These are phyloP conservation scores for Leccinum subtestaceum DNA, from an alignment of 768 basidiomycete genomes.

Conservation along the genomic window DNA sequence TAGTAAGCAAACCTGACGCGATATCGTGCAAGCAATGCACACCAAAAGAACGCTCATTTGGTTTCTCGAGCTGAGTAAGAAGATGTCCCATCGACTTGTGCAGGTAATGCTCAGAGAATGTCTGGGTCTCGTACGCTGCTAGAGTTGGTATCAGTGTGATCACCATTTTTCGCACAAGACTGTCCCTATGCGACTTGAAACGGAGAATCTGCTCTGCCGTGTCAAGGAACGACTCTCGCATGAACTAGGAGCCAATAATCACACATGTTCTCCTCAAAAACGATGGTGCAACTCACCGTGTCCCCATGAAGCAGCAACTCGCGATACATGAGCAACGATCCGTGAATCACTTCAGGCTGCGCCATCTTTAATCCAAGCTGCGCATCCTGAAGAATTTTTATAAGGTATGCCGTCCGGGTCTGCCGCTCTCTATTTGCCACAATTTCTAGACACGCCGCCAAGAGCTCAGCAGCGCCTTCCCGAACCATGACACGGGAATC, in stretches of 20 bases:
- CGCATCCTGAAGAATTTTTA: slow-evolving; percentile 86
- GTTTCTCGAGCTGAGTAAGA: slow-evolving; percentile 82
- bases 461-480: slow-evolving; percentile 88
- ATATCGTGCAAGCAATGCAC: slow-evolving; percentile 14
- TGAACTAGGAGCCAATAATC: slow-evolving; percentile 53
- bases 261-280: not conserved
- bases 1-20: not conserved
- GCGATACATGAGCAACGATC: slow-evolving; percentile 86
- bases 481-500: slow-evolving; percentile 88
- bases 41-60: slow-evolving; percentile 87
- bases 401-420: slow-evolving; percentile 60
- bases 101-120: slow-evolving; percentile 86
- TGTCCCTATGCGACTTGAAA: slow-evolving; percentile 85
- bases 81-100: slow-evolving; percentile 95
- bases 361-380: slow-evolving; percentile 75
- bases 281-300: slow-evolving; percentile 56
- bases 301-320: slow-evolving; percentile 91
- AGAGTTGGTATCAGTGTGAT: slow-evolving; percentile 94
- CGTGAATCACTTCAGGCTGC: slow-evolving; percentile 88
- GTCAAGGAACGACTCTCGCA: slow-evolving; percentile 82
- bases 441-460: slow-evolving; percentile 92
- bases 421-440: slow-evolving; percentile 72
- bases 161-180: slow-evolving; percentile 88
- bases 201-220: slow-evolving; percentile 88
- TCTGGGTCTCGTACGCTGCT: slow-evolving; percentile 90